Evolutionary conservation across 148 eudicot genomes (phyloP), one percentile per base, ranked within the genome.

Genomic region (Mesembryanthemum crystallinum): DNA sequence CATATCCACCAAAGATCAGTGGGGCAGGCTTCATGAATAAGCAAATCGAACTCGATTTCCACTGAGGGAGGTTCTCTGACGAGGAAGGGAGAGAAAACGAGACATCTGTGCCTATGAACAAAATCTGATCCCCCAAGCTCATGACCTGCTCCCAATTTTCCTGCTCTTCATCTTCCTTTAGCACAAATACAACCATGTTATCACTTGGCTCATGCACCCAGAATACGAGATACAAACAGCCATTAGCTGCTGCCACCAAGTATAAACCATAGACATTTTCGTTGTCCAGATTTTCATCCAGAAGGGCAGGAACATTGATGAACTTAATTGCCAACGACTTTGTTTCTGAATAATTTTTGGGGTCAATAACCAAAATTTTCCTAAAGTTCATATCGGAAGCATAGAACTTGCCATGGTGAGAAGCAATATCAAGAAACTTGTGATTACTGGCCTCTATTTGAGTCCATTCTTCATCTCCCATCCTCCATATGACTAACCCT

Each of bases 151-250:
- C 30, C 71, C 32, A 43, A 13, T 24, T 67, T 8, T 21, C 8
- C 8, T 43, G 5, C n/a, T 18, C 1, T n/a, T 66, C 69, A 13
- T 67, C 45, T 43, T 67, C 54, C 5, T 67, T 67, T 17, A 42
- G 30, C 32, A 42, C 51, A 67, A 67, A 67, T n/a, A 67, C 71
- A 11, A 23, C 7, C 54, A 43, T 67, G 9, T 23, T 67, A 67
- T 23, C 71, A 11, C 6, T 39, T 9, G 71, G 54, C 57, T 52
- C 57, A 4, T 15, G 5, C 18, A 67, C 54, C 71, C n/a, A n/a
- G n/a, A n/a, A n/a, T n/a, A n/a, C n/a, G n/a, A 67, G 71, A 43
- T 67, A 67, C 71, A 67, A 12, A 10, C 71, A 8, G 20, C 54
- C 10, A 67, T 67, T 67, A 9, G 30, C 70, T 9, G 30, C 70